Base-by-base conservation (phyloP, 305 asterid species). In the Plantago lanceolata region DNA sequence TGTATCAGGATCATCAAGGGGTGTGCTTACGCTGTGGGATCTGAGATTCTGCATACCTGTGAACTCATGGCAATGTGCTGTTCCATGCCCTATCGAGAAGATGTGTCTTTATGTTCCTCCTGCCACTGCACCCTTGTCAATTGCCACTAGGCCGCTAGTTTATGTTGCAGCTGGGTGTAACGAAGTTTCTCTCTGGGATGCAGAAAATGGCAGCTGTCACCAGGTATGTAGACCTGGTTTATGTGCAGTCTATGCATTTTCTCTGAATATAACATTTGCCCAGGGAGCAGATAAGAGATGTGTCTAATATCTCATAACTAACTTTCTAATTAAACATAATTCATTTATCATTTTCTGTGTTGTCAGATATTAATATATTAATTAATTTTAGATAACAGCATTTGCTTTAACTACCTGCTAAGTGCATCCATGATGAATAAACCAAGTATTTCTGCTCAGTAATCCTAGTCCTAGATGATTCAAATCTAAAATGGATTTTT, bases 131-230 rank as follows among this genome's bases (percentile, higher is more conserved):
- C 86, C 97, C 65, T 83, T 85, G 74, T 83, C 97, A 12, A 78
- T 78, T 63, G 81, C 94, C 56, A 84, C 96, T 54, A 90, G 97
- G 79, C 99, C 99, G 28, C 94, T 88, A 71, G 81, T 90, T 49
- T 90, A 94, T 81, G 97, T 85, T 61, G 99, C 99, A 44, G 99
- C 99, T 58, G 97, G 99, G 55, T 83, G 90, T 69, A 90, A 90
- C 74, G 96, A 94, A 76, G 94, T 90, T 67, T 90, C 97, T 70
- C 99, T 94, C 57, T 90, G 97, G 99, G 86, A 90, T 80, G 96
- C 97, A 44, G 99, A 94, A 83, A 87, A 85, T 65, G 96, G 96
- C 56, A 88, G 97, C 86, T 86, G 99, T 76, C 99, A 94, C 77
- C 97, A 94, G 99, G 97, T 90, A 79, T 43, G 19, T 63, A 63